A percentile compares a stretch with the other conserved stretches of the same genome.
Conservation (phyloP, 2,329 filamentous ascomycete genomes). For the Phoma sp. region DNA sequence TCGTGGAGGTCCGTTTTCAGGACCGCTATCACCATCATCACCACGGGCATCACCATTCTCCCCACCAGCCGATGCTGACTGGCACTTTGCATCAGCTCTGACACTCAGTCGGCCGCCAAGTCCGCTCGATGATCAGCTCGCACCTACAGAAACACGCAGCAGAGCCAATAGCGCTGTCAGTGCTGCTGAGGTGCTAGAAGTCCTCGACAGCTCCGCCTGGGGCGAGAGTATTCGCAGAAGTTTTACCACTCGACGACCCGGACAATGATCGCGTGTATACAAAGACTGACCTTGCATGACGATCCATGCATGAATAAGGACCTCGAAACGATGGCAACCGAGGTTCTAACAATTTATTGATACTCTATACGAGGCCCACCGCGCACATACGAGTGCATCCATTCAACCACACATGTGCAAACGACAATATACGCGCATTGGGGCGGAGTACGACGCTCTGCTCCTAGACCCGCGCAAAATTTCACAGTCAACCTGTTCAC, state of each 20-base stretch:
- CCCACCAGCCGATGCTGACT: conserved; percentile 44
- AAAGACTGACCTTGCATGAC: neutral
- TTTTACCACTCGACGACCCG: conserved; percentile 68
- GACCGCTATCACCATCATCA: conserved; percentile 20
- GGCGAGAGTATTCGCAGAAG: conserved; percentile 89
- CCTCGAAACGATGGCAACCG: neutral
- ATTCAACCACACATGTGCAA: conserved; percentile 3
- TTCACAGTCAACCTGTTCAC: neutral
- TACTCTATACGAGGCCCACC: conserved; percentile 13
- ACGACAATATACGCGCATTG: conserved; percentile 1
- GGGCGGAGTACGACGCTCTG: neutral
- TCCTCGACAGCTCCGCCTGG: conserved; percentile 90
- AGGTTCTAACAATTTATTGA: neutral
- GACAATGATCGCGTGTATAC: conserved; percentile 5
- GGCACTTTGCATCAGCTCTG: conserved; percentile 55
- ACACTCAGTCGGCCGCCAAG: conserved; percentile 48
- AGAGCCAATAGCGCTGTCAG: conserved; percentile 73
- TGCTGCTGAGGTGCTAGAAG: conserved; percentile 78
- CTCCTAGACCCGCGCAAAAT: conserved; percentile 8
- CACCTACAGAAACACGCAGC: conserved; percentile 56
- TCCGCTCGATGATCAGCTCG: conserved; percentile 41
- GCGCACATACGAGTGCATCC: conserved; percentile 8
- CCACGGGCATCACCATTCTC: conserved; percentile 40
- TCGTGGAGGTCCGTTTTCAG: conserved; percentile 23
- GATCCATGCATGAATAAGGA: neutral